These are phyloP conservation scores for Juncus inflexus DNA, from an alignment of 176 grass and related monocot genomes.

Conservation along the genomic window DNA sequence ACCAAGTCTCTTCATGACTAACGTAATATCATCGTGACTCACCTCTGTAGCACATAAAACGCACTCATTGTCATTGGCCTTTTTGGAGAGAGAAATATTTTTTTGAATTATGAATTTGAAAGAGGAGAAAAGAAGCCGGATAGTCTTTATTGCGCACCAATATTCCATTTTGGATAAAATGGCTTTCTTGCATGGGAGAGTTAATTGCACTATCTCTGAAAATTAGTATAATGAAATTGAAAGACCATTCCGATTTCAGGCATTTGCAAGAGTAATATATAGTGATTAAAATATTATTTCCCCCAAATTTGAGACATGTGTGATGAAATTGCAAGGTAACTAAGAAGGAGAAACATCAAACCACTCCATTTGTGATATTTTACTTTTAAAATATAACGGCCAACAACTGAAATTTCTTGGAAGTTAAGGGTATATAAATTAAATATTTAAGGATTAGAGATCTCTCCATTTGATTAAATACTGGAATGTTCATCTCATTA, in stretches of 20 bases:
- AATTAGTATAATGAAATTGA: conserved; percentile 12
- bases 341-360: neutral
- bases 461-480: no score
- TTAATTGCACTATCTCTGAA: neutral
- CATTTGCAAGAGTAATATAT: conserved; percentile 14
- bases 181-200: conserved; percentile 5
- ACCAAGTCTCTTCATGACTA: conserved; percentile 35
- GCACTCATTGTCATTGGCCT: neutral
- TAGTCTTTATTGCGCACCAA: neutral
- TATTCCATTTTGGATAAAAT: conserved; percentile 13
- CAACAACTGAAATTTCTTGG: no score
- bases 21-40: conserved; percentile 23
- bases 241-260: conserved; percentile 18
- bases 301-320: neutral
- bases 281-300: neutral
- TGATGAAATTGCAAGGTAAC: conserved; percentile 16
- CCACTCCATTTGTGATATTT: no score
- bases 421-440: no score
- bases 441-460: no score
- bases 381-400: no score
- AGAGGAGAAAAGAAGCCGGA: conserved; percentile 12
- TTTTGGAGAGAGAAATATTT: neutral
- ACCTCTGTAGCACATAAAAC: conserved; percentile 14
- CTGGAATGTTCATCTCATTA: no score
- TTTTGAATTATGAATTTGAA: conserved; percentile 15